These are phyloP conservation scores for Paraphoma chrysanthemicola DNA, from an alignment of 2,329 filamentous ascomycete species.

Conservation along the genomic window DNA sequence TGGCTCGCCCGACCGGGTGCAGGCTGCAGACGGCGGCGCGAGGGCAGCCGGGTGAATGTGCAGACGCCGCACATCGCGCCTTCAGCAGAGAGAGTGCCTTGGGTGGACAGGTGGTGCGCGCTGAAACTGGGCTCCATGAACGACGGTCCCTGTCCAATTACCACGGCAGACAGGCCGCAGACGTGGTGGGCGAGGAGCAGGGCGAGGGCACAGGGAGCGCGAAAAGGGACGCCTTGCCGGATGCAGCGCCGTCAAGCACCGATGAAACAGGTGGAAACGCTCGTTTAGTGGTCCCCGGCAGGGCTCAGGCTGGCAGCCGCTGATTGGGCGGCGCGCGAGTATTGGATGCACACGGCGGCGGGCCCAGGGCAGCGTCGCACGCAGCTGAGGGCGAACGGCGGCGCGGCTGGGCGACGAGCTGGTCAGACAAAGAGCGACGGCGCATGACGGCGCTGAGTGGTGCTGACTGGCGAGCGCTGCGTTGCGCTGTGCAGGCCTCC, in stretches of 20 bases:
- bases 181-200: not conserved
- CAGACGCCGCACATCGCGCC: not conserved
- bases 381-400: conserved; percentile 11
- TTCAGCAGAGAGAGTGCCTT: not conserved
- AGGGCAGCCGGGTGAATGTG: not conserved
- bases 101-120: not conserved
- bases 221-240: conserved; percentile 1
- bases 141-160: conserved; percentile 20
- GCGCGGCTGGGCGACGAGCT: conserved; percentile 1
- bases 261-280: conserved; percentile 37
- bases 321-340: conserved; percentile 32
- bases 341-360: conserved; percentile 27
- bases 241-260: conserved; percentile 40
- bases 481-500: not conserved
- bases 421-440: not conserved
- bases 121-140: conserved; percentile 29
- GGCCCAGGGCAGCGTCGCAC: conserved; percentile 10
- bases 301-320: conserved; percentile 14
- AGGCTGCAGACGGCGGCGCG: not conserved
- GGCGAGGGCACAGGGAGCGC: conserved; percentile 6
- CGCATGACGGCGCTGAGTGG: conserved; percentile 6
- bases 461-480: not conserved
- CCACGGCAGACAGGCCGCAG: not conserved
- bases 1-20: not conserved
- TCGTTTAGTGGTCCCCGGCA: conserved; percentile 22